Evolutionary conservation across 768 basidiomycete genomes (phyloP), one percentile per base, ranked within the genome.

Genomic region (Lyophyllum shimeji): DNA sequence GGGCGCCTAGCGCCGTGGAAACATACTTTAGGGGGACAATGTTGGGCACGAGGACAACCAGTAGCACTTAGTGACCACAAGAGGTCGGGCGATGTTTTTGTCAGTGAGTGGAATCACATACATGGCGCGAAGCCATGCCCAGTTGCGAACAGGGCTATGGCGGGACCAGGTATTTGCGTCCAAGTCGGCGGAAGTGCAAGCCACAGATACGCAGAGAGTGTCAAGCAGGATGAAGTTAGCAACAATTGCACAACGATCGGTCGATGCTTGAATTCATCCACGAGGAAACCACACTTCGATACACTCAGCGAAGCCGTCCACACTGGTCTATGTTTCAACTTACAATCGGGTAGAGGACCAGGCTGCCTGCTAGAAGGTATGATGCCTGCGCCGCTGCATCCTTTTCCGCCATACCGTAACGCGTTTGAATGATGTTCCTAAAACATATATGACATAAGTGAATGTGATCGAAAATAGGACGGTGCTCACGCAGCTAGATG

Each of bases 101-200:
- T 20, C 3, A 13, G 46, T 20, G 58, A 15, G 4, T 45, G 56
- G 50, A 37, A 31, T 61, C 21, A 72, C 83, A 64, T 60, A 89
- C 89, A 67, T 46, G 90, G 86, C 25, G 88, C 76, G 66, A 87
- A 89, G 4, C 90, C 90, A 62, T 89, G 80, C 1, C 88, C 90
- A n/a, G 76, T 61, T 1, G 83, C 85, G 65, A 86, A 91, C 0
- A 77, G 69, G 9, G 79, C 58, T 48, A 90, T 78, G 15, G 82
- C 87, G 17, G 87, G 89, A 5, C 81, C 67, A 0, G 90, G 81
- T 0, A 79, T 80, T 43, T 67, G 62, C 1, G 89, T 90, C 75
- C 74, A 77, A 1, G 53, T 60, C 0, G 85, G 79, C 1, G 89
- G 87, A 2, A 85, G 67, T 1, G 76, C 79, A 47, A 92, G 74